phyloP scores from a whole-genome alignment of 2,329 filamentous ascomycete genomes.

The Aphanocladium album region DNA sequence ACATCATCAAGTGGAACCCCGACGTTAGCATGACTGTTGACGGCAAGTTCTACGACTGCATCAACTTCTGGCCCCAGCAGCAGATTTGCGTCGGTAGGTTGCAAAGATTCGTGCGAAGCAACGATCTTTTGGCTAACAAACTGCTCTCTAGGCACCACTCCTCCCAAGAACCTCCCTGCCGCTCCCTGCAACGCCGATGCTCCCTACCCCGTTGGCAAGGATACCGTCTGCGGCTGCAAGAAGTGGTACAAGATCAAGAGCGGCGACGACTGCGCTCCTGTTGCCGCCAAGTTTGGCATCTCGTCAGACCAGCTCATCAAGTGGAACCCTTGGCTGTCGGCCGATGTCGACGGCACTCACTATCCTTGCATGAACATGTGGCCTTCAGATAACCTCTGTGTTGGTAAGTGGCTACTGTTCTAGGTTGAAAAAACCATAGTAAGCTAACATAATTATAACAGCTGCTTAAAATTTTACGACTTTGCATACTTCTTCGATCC shows the following conservation, averaged over 20 bases:
- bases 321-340: conserved; percentile 13
- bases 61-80: conserved; percentile 10
- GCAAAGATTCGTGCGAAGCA: not conserved
- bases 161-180: not conserved
- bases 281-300: conserved; percentile 9
- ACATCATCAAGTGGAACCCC: conserved; percentile 10
- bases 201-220: conserved; percentile 6
- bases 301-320: conserved; percentile 7
- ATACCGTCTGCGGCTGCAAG: conserved; percentile 11
- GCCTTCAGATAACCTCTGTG: conserved; percentile 10
- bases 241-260: conserved; percentile 7
- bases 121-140: not conserved
- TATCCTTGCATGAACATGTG: conserved; percentile 10
- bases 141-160: not conserved
- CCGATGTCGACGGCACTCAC: conserved; percentile 5
- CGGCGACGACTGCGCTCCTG: conserved; percentile 8
- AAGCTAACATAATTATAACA: not conserved
- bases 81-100: conserved; percentile 11
- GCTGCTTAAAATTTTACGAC: conserved; percentile 1
- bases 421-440: not conserved
- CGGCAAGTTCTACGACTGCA: conserved; percentile 11
- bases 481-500: not conserved
- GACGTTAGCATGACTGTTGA: conserved; percentile 3
- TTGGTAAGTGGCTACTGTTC: not conserved
- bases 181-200: conserved; percentile 6